These are phyloP conservation scores for Periconia sp. DNA, from an alignment of 2,329 filamentous ascomycete genomes.

Conservation along the genomic window DNA sequence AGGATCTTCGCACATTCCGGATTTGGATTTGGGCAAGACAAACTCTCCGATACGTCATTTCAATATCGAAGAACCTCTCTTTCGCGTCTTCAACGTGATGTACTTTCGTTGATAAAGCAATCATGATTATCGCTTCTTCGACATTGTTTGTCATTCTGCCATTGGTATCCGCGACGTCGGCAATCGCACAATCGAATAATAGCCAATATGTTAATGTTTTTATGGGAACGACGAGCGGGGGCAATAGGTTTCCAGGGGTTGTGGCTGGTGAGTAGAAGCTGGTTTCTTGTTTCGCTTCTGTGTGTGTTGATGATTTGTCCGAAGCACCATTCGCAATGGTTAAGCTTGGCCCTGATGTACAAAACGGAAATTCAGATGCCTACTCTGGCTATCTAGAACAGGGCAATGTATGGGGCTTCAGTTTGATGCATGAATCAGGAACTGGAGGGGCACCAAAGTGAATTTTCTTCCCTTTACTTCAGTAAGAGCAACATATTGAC, in stretches of 20 bases:
- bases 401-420: constrained; percentile 39
- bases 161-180: neutral
- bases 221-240: constrained; percentile 30
- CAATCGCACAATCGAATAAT: neutral
- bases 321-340: constrained; percentile 40
- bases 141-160: neutral
- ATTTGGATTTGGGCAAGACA: neutral
- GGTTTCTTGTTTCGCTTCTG: neutral
- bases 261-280: constrained; percentile 24
- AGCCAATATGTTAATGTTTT: constrained; percentile 36
- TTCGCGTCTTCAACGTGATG: neutral
- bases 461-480: neutral
- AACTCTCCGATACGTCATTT: neutral
- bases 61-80: neutral
- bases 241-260: constrained; percentile 41
- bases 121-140: neutral
- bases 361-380: constrained; percentile 31
- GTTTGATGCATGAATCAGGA: constrained; percentile 39
- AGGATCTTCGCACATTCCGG: too few species aligned
- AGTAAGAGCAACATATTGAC: neutral
- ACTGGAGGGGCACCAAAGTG: constrained; percentile 38
- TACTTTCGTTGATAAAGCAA: neutral
- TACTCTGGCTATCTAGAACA: constrained; percentile 38
- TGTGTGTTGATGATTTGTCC: neutral
- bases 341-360: constrained; percentile 41